phyloP scores from a whole-genome alignment of 352 stramenopile genomes.

The Phytophthora macrochlamydospora region DNA sequence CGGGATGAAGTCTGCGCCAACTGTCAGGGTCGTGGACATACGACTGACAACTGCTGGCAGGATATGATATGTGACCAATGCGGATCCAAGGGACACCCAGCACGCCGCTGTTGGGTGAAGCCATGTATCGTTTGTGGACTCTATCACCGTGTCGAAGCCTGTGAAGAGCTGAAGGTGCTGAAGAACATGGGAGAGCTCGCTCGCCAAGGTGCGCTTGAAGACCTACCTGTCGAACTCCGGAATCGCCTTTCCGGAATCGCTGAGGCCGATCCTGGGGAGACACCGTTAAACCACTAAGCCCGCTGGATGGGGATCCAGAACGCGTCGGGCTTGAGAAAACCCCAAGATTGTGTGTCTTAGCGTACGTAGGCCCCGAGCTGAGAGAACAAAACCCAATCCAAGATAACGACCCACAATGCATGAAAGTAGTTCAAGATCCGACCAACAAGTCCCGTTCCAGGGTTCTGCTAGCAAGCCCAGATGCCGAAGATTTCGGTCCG shows the following conservation, averaged over 20 bases:
- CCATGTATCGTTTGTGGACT: conserved; percentile 6
- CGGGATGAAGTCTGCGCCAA: background rate
- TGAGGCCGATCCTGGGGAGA: background rate
- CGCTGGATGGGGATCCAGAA: conserved; percentile 18
- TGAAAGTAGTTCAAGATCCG: conserved; percentile 7
- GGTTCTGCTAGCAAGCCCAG: background rate
- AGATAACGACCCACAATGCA: conserved; percentile 11
- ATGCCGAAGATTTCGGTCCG: background rate
- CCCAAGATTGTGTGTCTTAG: conserved; percentile 9
- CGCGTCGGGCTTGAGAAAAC: conserved; percentile 11
- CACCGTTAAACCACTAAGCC: conserved; percentile 24
- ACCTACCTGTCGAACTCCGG: background rate
- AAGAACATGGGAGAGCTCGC: background rate
- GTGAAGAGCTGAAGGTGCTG: background rate
- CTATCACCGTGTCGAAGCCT: conserved; percentile 1
- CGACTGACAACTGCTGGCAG: conserved; percentile 1
- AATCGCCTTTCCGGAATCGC: background rate
- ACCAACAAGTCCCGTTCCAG: no score
- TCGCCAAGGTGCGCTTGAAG: background rate
- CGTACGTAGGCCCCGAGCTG: background rate
- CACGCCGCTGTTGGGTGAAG: background rate
- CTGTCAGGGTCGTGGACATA: background rate
- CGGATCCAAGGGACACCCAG: conserved; percentile 4
- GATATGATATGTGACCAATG: background rate
- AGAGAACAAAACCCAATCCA: conserved; percentile 1